Conservation (phyloP, 2,329 filamentous ascomycete species). For the Rutstroemia sp. region DNA sequence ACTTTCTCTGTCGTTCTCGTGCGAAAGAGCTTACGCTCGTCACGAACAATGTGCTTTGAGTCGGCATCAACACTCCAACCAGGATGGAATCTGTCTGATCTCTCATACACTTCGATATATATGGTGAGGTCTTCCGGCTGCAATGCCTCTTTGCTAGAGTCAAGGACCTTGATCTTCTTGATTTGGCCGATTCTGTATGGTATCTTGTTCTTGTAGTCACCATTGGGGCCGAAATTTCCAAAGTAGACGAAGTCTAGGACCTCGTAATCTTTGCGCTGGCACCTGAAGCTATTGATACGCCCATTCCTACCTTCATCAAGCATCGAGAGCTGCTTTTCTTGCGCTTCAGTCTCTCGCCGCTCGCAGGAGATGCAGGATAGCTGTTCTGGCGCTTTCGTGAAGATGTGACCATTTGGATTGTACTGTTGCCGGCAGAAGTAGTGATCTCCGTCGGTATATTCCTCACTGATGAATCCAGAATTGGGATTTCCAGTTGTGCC, state of each 20-base stretch:
- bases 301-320: too few relatives aligned
- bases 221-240: too few relatives aligned
- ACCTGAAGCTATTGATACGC: too few relatives aligned
- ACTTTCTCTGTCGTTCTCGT: background rate
- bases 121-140: background rate
- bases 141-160: background rate
- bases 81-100: conserved; percentile 6
- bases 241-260: too few relatives aligned
- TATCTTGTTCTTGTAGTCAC: too few relatives aligned
- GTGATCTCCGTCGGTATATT: background rate
- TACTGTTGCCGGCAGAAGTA: conserved; percentile 14
- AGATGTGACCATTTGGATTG: background rate
- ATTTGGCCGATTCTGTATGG: conserved; percentile 16
- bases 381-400: conserved; percentile 1
- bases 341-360: too few relatives aligned
- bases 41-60: background rate
- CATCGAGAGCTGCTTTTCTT: background rate
- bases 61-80: background rate
- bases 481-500: background rate
- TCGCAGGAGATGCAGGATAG: background rate
- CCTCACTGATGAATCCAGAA: background rate
- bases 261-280: too few relatives aligned
- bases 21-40: conserved; percentile 13
- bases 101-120: conserved; percentile 1
- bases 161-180: background rate